phyloP scores from a whole-genome alignment of 768 basidiomycete species.

The Sarcodon sp. region DNA sequence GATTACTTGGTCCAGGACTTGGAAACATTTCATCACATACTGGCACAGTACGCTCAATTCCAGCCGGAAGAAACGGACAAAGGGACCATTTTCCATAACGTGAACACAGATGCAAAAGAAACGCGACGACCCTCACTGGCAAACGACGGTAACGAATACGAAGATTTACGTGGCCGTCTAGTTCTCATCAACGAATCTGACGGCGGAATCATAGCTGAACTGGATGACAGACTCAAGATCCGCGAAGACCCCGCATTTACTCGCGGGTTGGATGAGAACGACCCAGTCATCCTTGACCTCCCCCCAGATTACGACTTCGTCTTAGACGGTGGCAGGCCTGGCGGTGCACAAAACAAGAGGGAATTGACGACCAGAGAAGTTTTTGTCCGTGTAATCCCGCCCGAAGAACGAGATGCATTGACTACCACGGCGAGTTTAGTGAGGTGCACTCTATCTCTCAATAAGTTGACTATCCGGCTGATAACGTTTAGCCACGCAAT shows the following conservation, averaged over 20 bases:
- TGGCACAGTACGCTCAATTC: conserved; percentile 51
- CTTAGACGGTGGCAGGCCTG: conserved; percentile 6
- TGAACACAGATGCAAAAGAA: conserved; percentile 2
- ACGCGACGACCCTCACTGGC: conserved; percentile 2
- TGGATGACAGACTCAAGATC: conserved; percentile 43
- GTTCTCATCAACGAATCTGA: conserved; percentile 63
- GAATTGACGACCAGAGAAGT: conserved; percentile 24
- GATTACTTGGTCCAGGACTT: conserved; percentile 36
- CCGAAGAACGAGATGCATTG: conserved; percentile 62
- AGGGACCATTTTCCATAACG: background rate
- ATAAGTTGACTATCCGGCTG: background rate
- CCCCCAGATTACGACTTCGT: conserved; percentile 29
- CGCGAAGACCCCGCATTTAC: conserved; percentile 44
- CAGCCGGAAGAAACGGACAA: conserved; percentile 10
- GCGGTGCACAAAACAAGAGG: conserved; percentile 6
- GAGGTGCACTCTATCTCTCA: conserved; percentile 29
- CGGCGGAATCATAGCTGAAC: conserved; percentile 59
- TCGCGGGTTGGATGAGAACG: conserved; percentile 27
- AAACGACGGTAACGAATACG: conserved; percentile 1
- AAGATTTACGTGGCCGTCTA: conserved; percentile 33
- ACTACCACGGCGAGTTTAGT: conserved; percentile 42
- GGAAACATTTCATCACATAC: conserved; percentile 51
- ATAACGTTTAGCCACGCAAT: conserved; percentile 43
- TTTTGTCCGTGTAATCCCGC: conserved; percentile 48
- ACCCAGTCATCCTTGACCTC: conserved; percentile 65